Conservation (phyloP, 495 filamentous ascomycete species). For the Tricharina praecox region DNA sequence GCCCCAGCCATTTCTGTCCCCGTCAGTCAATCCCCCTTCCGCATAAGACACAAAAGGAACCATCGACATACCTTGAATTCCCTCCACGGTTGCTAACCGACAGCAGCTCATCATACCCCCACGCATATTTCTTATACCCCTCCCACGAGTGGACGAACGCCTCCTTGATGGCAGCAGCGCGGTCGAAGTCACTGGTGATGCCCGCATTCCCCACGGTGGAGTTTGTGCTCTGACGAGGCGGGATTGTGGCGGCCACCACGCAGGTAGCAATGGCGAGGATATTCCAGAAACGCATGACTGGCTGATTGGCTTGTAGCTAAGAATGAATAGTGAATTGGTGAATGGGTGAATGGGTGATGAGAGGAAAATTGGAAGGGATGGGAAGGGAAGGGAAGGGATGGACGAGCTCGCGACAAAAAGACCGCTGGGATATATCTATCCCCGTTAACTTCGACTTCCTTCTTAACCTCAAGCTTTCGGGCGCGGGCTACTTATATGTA, state of each 20-base stretch:
- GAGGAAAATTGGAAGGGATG: too few relatives aligned
- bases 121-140: conserved; percentile 65
- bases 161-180: conserved; percentile 51
- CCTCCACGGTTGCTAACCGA: conserved; percentile 47
- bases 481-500: too few relatives aligned
- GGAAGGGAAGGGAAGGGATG: too few relatives aligned
- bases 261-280: not conserved
- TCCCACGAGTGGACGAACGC: conserved; percentile 65
- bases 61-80: conserved; percentile 46
- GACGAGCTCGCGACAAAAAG: too few relatives aligned
- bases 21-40: conserved; percentile 7
- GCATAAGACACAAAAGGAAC: not conserved
- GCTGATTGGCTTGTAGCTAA: too few relatives aligned
- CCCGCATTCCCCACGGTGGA: too few relatives aligned
- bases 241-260: not conserved
- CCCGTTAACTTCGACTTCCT: too few relatives aligned
- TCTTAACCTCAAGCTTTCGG: too few relatives aligned
- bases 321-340: too few relatives aligned
- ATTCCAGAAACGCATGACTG: conserved; percentile 3
- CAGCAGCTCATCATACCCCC: conserved; percentile 58
- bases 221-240: not conserved
- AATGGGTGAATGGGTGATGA: too few relatives aligned
- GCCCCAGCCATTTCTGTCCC: conserved; percentile 64
- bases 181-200: conserved; percentile 8
- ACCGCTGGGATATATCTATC: too few relatives aligned